Evolutionary conservation across 805 yeast species (phyloP).

Genomic region (Tetrapisispora pingtungensis): DNA sequence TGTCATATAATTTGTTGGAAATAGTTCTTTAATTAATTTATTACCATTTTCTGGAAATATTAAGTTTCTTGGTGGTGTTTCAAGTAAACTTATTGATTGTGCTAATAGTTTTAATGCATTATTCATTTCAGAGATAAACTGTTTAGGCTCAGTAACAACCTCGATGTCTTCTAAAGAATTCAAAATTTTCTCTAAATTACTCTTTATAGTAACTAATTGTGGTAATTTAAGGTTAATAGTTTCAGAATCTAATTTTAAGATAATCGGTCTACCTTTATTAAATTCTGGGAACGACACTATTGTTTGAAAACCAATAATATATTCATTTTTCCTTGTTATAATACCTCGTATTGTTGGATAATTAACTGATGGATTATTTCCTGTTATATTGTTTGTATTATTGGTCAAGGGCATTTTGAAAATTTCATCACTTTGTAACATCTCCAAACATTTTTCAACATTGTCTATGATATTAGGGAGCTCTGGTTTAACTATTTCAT

Average conservation of each 20-base stretch:
- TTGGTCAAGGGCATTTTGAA: constrained; percentile 45
- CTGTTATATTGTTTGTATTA: constrained; percentile 1
- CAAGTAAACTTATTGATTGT: constrained; percentile 25
- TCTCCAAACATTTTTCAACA: constrained; percentile 32
- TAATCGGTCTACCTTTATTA: constrained; percentile 35
- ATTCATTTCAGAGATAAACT: constrained; percentile 17
- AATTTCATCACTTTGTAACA: constrained; percentile 31
- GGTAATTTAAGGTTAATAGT: constrained; percentile 34
- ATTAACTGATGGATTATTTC: background rate
- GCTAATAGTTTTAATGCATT: constrained; percentile 15
- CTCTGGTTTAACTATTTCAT: constrained; percentile 38
- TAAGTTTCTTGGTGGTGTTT: constrained; percentile 43
- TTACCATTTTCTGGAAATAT: constrained; percentile 50
- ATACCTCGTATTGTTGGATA: constrained; percentile 43
- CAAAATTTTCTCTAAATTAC: constrained; percentile 12
- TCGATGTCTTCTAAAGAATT: constrained; percentile 29
- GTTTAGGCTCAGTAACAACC: constrained; percentile 31
- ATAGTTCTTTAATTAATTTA: constrained; percentile 37
- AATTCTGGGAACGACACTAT: constrained; percentile 28
- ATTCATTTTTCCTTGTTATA: constrained; percentile 44
- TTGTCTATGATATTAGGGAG: constrained; percentile 39
- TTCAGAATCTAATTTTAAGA: constrained; percentile 31
- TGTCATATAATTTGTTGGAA: constrained; percentile 25
- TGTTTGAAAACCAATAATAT: constrained; percentile 40
- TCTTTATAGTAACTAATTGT: constrained; percentile 28